Evolutionary conservation across 2,329 filamentous ascomycete genomes (phyloP).

Genomic region (Alternaria tenuissima): DNA sequence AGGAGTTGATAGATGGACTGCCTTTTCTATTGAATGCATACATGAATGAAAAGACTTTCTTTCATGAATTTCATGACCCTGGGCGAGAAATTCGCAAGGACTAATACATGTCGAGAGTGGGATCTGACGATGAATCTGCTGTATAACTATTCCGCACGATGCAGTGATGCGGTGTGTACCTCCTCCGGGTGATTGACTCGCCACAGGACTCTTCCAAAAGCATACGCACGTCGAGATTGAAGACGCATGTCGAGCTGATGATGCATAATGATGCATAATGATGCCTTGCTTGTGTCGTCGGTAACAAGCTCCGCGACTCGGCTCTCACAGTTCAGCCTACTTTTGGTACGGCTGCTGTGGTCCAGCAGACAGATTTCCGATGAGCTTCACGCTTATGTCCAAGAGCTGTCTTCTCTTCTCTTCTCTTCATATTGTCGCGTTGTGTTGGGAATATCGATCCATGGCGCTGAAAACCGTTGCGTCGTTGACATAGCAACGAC

Average conservation of each 20-base stretch:
- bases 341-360: neutral
- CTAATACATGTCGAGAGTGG: neutral
- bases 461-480: constrained; percentile 55
- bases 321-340: neutral
- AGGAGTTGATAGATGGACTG: neutral
- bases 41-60: neutral
- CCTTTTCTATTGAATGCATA: neutral
- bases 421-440: constrained; percentile 23
- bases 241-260: neutral
- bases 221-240: neutral
- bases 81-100: neutral
- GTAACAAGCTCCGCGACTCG: constrained; percentile 14
- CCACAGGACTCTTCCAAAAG: neutral
- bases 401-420: neutral
- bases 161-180: neutral
- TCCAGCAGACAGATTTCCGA: neutral
- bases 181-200: neutral
- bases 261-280: neutral
- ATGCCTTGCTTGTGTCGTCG: neutral
- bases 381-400: neutral
- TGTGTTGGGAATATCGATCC: constrained; percentile 52
- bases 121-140: neutral
- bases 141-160: too few species aligned
- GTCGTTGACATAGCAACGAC: constrained; percentile 57
- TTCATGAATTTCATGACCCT: neutral